Evolutionary conservation across 2,329 filamentous ascomycete species (phyloP).

Genomic region (Trichoderma simmonsii): DNA sequence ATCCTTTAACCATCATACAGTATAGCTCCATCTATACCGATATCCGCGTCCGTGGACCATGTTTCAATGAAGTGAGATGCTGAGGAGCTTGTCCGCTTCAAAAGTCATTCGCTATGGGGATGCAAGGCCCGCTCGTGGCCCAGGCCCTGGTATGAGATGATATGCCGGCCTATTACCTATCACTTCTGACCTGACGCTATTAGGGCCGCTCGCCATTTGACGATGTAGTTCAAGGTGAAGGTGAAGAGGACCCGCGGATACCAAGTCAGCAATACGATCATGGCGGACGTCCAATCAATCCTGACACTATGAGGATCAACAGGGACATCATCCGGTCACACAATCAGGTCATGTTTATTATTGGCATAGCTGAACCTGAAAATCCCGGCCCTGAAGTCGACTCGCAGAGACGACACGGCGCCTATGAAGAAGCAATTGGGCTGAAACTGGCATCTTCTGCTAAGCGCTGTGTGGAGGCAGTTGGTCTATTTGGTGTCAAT

Average conservation of each 20-base stretch:
- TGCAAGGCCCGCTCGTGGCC: conserved; percentile 55
- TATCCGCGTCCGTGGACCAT: background rate
- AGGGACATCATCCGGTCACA: conserved; percentile 57
- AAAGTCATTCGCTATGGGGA: conserved; percentile 43
- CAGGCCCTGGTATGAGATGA: conserved; percentile 48
- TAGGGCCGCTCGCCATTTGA: conserved; percentile 61
- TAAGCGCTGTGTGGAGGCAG: conserved; percentile 36
- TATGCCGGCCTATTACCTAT: background rate
- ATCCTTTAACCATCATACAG: background rate
- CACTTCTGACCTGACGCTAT: background rate
- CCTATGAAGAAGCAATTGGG: conserved; percentile 48
- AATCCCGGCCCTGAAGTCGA: conserved; percentile 42
- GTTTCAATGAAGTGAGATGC: conserved; percentile 1
- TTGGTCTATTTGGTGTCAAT: conserved; percentile 51
- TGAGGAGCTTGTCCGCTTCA: background rate
- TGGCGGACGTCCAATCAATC: conserved; percentile 55
- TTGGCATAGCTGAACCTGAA: conserved; percentile 60
- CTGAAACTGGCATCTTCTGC: conserved; percentile 36
- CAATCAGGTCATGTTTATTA: conserved; percentile 62
- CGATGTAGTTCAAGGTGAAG: conserved; percentile 51
- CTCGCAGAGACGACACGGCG: conserved; percentile 41
- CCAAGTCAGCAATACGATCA: conserved; percentile 52
- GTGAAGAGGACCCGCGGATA: conserved; percentile 39
- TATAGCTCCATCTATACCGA: background rate
- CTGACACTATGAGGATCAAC: conserved; percentile 52